Evolutionary conservation across 1,284 basidiomycete genomes (phyloP).

Genomic region (Marasmius oreades): DNA sequence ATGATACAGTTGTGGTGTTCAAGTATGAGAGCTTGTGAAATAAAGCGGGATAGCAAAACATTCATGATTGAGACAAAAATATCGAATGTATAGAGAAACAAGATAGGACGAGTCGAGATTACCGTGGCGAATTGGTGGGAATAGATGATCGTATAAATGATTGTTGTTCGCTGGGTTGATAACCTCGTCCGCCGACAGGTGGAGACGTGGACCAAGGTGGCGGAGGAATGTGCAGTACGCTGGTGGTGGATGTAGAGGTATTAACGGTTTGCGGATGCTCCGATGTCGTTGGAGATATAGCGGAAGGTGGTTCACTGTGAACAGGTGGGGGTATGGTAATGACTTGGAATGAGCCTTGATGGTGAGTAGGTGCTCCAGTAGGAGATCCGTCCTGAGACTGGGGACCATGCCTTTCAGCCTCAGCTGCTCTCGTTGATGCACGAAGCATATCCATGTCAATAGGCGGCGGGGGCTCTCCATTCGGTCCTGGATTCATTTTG

Average conservation of each 20-base stretch:
- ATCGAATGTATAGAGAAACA: not conserved
- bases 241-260: slow-evolving; percentile 23
- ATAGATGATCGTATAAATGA: slow-evolving; percentile 46
- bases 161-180: slow-evolving; percentile 24
- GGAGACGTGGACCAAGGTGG: not conserved
- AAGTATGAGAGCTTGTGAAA: not conserved
- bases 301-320: not conserved
- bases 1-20: not conserved
- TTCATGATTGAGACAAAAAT: not conserved
- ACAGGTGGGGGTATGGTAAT: slow-evolving; percentile 31
- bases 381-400: slow-evolving; percentile 23
- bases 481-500: slow-evolving; percentile 47
- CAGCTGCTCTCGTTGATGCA: slow-evolving; percentile 63
- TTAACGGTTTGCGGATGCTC: slow-evolving; percentile 13
- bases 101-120: not conserved
- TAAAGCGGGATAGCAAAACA: not conserved
- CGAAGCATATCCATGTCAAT: slow-evolving; percentile 74
- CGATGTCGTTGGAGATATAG: slow-evolving; percentile 13
- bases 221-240: slow-evolving; percentile 24
- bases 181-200: not conserved
- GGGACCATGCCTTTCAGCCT: slow-evolving; percentile 34
- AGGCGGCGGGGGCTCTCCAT: slow-evolving; percentile 43
- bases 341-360: slow-evolving; percentile 55
- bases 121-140: slow-evolving; percentile 3
- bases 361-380: slow-evolving; percentile 28